phyloP scores from a whole-genome alignment of 2,329 filamentous ascomycete genomes.

The Bipolaris sorokiniana region DNA sequence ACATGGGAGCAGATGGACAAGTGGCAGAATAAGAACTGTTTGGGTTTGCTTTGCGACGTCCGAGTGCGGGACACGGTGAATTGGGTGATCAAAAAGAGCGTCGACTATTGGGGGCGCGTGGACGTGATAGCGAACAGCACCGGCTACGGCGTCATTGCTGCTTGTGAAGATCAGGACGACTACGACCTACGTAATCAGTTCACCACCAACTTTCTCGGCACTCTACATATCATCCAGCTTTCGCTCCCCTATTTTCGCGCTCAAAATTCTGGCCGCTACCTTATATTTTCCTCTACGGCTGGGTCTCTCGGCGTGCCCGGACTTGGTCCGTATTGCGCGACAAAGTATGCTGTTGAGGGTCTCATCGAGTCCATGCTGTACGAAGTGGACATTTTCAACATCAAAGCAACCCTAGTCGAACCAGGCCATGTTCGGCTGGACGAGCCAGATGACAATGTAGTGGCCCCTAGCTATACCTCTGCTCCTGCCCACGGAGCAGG shows the following conservation, averaged over 20 bases:
- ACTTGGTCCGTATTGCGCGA: conserved; percentile 91
- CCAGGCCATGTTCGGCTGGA: conserved; percentile 87
- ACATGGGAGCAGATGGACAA: conserved; percentile 73
- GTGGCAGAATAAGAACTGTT: conserved; percentile 69
- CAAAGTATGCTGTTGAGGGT: conserved; percentile 95
- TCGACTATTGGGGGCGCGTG: conserved; percentile 77
- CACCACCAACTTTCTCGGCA: conserved; percentile 97
- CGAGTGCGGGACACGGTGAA: conserved; percentile 79
- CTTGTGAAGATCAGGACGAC: conserved; percentile 96
- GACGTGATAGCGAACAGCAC: conserved; percentile 91
- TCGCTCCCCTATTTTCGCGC: conserved; percentile 86
- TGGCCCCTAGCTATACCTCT: conserved; percentile 26
- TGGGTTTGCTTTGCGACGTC: conserved; percentile 89
- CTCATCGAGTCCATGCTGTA: conserved; percentile 97
- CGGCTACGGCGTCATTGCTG: conserved; percentile 92
- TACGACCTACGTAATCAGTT: conserved; percentile 95
- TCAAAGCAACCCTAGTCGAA: conserved; percentile 92
- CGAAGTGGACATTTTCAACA: conserved; percentile 88
- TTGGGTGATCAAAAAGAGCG: conserved; percentile 70
- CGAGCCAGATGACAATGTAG: conserved; percentile 66
- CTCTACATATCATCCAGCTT: conserved; percentile 87
- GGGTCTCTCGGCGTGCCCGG: conserved; percentile 94
- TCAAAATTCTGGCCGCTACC: conserved; percentile 76
- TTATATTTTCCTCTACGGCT: conserved; percentile 93
- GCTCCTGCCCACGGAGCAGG: conserved; percentile 42